A percentile compares a stretch with the other conserved stretches of the same genome.
phyloP scores from a whole-genome alignment of 208 protist genomes.

The Crithidia thermophila region DNA sequence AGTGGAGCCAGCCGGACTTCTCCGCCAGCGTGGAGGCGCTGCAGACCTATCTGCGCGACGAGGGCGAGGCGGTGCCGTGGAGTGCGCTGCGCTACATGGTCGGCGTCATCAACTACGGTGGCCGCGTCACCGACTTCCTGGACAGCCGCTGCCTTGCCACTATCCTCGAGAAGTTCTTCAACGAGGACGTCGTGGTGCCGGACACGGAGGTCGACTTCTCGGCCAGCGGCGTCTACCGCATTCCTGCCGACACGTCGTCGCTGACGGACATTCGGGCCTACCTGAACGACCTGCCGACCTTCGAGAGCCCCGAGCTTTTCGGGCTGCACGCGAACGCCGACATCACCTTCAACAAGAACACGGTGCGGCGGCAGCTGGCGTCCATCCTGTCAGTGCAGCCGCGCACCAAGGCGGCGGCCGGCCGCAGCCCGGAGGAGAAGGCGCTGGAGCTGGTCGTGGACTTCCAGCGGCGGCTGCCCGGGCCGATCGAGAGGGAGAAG shows the following conservation, averaged over 20 bases:
- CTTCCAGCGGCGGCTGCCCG: conserved; percentile 80
- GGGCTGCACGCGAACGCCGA: conserved; percentile 96
- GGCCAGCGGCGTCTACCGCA: conserved; percentile 83
- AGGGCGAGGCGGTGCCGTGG: conserved; percentile 77
- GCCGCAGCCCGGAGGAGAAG: conserved; percentile 66
- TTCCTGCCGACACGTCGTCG: conserved; percentile 73
- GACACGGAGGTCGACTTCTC: conserved; percentile 79
- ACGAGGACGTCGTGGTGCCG: conserved; percentile 56
- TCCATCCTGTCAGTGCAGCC: conserved; percentile 93
- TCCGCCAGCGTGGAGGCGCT: conserved; percentile 87
- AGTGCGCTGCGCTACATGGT: conserved; percentile 91
- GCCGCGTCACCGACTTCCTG: conserved; percentile 94
- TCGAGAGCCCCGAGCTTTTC: conserved; percentile 95
- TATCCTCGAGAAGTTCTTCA: conserved; percentile 81
- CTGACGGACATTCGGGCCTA: conserved; percentile 72
- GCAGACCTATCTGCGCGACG: conserved; percentile 65
- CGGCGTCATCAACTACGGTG: conserved; percentile 96
- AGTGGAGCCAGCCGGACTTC: conserved; percentile 95
- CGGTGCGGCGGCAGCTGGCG: conserved; percentile 85
- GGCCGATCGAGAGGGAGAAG: conserved; percentile 79
- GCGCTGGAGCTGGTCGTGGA: conserved; percentile 75
- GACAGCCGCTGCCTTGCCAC: conserved; percentile 85
- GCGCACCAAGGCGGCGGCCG: conserved; percentile 55
- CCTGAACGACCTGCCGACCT: conserved; percentile 87
- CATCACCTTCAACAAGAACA: conserved; percentile 93